These are phyloP conservation scores for Leptographium wingfieldii DNA, from an alignment of 2,329 filamentous ascomycete genomes.

Conservation along the genomic window DNA sequence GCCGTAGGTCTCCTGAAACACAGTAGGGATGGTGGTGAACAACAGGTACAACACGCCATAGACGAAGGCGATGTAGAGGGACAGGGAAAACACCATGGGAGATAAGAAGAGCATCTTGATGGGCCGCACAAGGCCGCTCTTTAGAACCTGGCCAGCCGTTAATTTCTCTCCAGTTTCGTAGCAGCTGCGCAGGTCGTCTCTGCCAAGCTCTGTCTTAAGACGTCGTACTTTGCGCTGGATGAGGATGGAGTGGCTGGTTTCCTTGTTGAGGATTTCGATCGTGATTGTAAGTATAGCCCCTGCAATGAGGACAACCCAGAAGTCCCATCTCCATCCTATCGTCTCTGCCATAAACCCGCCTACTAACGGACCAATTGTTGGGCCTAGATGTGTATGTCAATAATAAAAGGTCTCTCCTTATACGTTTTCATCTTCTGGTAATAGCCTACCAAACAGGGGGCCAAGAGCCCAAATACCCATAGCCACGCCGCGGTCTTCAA, in stretches of 20 bases:
- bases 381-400: conserved; percentile 16
- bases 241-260: conserved; percentile 37
- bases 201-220: conserved; percentile 32
- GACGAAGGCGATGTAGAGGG: conserved; percentile 36
- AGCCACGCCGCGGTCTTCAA: conserved; percentile 42
- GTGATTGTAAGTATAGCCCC: conserved; percentile 20
- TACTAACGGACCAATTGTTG: conserved; percentile 32
- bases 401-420: not conserved
- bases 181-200: conserved; percentile 32
- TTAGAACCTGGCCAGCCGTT: conserved; percentile 16
- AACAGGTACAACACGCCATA: conserved; percentile 40
- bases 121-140: conserved; percentile 35
- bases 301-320: conserved; percentile 39
- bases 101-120: conserved; percentile 37
- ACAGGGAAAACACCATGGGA: conserved; percentile 32
- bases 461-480: conserved; percentile 21
- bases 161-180: conserved; percentile 19
- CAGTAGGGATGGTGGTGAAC: conserved; percentile 37
- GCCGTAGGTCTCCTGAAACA: conserved; percentile 32
- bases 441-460: not conserved
- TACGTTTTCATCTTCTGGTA: too few relatives aligned
- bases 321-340: conserved; percentile 25
- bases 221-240: conserved; percentile 34
- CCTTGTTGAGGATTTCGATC: conserved; percentile 28
- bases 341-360: conserved; percentile 36